Base-by-base conservation (phyloP, 805 yeast species). In the Sungouiella thailandica region DNA sequence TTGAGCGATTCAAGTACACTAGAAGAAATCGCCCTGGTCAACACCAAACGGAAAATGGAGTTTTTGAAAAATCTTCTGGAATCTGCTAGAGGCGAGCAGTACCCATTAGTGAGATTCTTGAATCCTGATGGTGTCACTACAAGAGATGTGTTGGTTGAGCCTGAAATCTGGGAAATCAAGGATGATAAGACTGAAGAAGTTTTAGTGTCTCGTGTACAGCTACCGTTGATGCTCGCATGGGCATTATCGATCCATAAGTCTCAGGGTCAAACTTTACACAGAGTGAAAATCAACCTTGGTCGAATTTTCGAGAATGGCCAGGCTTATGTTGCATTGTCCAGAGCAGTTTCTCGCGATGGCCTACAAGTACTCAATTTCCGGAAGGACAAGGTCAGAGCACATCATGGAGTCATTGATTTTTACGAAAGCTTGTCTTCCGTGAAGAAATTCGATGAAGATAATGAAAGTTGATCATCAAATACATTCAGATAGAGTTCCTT, bases 161-260 rank as follows among this genome's bases (percentile, higher is more conserved):
- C 89, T 0, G 97, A 90, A 52, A 68, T 68, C 10, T 90, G 96
- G 87, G 72, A 70, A 0, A 66, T 85, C 15, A 90, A 81, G 43
- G 94, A 87, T 56, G 87, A 83, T 32, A 61, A 69, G 16, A 86
- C 82, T 14, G 67, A 67, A 7, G 45, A 45, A 18, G 75, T 81
- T 0, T 45, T 86, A 10, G 95, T 39, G 3, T 45, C 38, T 8
- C 41, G 49, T 49, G 52, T 43, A 0, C 95, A 84, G 51, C 45
- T 83, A 2, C 95, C 95, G 1, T 60, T 84, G 19, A 63, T 82
- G 36, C 58, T 84, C 23, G 78, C 93, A 16, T 84, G 93, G 93
- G 88, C 94, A 0, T 55, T 84, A 45, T 84, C 93, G 0, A 84
- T 84, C 32, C 95, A 84, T 52, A 84, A 84, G 53, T 76, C 93